A percentile compares a stretch with the other conserved stretches of the same genome.
These are phyloP conservation scores for Chlamydomonas asymmetrica DNA, from an alignment of 139 green algal genomes.

Conservation along the genomic window DNA sequence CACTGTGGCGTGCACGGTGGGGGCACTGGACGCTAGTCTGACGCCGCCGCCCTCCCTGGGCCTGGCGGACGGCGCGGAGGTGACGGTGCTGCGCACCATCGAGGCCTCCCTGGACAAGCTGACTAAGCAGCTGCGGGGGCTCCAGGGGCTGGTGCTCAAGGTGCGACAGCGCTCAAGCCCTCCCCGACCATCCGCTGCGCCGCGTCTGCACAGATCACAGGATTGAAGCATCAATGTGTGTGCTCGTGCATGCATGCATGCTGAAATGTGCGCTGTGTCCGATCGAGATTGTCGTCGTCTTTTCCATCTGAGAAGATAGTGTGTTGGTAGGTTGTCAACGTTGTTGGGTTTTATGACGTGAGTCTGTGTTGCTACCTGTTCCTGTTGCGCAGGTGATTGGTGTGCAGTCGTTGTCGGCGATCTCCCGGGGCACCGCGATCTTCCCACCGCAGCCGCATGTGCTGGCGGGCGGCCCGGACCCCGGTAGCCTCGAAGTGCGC, in stretches of 20 bases:
- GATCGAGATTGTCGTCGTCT: no score
- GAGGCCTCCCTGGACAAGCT: slow-evolving; percentile 67
- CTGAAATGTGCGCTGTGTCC: no score
- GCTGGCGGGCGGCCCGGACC: slow-evolving; percentile 47
- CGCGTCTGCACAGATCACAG: no score
- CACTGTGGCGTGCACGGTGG: slow-evolving; percentile 27
- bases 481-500: slow-evolving; percentile 6
- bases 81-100: slow-evolving; percentile 32
- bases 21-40: slow-evolving; percentile 48
- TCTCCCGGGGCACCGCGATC: slow-evolving; percentile 54
- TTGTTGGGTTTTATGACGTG: no score
- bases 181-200: no score
- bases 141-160: slow-evolving; percentile 62
- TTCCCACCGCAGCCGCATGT: slow-evolving; percentile 73
- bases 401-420: slow-evolving; percentile 62
- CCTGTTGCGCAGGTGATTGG: slow-evolving; percentile 42
- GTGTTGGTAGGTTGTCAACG: no score
- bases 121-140: slow-evolving; percentile 67
- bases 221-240: no score
- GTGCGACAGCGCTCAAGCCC: no score
- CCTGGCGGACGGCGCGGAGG: slow-evolving; percentile 16
- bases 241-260: no score
- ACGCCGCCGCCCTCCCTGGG: background rate
- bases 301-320: no score
- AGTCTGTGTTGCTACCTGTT: background rate